These are phyloP conservation scores for Phytopythium litorale DNA, from an alignment of 352 stramenopile genomes.

Conservation along the genomic window DNA sequence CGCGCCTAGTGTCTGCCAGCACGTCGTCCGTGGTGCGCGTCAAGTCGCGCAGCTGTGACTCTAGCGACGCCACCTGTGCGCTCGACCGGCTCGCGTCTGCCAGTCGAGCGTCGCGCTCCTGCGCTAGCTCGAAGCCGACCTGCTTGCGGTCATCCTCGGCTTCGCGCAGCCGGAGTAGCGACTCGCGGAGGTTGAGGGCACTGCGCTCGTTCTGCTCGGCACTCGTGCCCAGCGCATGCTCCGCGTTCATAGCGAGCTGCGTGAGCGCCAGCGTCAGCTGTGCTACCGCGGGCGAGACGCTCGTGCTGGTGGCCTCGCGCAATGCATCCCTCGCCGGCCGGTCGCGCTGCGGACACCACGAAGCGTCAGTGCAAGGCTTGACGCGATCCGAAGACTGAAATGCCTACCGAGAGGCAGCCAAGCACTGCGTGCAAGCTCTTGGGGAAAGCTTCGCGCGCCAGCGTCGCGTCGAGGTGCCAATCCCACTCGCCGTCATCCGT, in stretches of 20 bases:
- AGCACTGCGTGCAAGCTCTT: slow-evolving; percentile 29
- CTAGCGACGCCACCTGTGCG: slow-evolving; percentile 30
- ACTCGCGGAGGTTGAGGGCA: slow-evolving; percentile 31
- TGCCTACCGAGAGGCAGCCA: slow-evolving; percentile 18
- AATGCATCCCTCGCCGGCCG: slow-evolving; percentile 33
- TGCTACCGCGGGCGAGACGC: slow-evolving; percentile 30
- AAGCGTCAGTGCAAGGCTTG: not conserved
- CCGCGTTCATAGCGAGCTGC: slow-evolving; percentile 36
- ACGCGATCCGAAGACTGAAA: not conserved
- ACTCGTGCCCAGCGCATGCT: slow-evolving; percentile 36
- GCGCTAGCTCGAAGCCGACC: slow-evolving; percentile 50
- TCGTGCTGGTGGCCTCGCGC: slow-evolving; percentile 31
- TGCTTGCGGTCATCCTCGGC: slow-evolving; percentile 59
- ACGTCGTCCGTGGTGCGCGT: slow-evolving; percentile 33
- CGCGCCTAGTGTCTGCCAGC: slow-evolving; percentile 24
- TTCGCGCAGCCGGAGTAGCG: slow-evolving; percentile 52
- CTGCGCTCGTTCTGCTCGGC: slow-evolving; percentile 52
- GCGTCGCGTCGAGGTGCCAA: slow-evolving; percentile 11
- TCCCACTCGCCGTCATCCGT: slow-evolving; percentile 15
- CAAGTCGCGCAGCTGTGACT: slow-evolving; percentile 42
- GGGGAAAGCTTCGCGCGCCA: slow-evolving; percentile 17
- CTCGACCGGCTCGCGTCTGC: slow-evolving; percentile 25
- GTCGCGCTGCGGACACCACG: slow-evolving; percentile 24
- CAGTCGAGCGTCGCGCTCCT: slow-evolving; percentile 28
- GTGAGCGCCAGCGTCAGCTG: slow-evolving; percentile 31